phyloP scores from a whole-genome alignment of 2,329 filamentous ascomycete genomes.

The Fusarium beomiforme region DNA sequence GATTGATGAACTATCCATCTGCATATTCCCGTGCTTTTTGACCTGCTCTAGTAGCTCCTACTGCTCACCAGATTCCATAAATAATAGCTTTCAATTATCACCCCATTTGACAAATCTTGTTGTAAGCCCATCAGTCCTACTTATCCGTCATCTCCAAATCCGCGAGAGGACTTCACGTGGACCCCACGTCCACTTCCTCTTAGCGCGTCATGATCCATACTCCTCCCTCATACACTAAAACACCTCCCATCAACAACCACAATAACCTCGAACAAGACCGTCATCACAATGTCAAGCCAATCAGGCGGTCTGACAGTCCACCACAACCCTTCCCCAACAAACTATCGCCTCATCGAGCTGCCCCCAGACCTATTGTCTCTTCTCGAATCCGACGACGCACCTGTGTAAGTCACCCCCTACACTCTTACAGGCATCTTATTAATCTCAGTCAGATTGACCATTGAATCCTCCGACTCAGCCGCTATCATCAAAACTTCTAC shows the following conservation, averaged over 20 bases:
- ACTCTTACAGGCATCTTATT: not conserved
- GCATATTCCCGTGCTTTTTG: too few relatives aligned
- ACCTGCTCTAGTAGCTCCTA: not conserved
- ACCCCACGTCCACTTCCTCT: slow-evolving; percentile 1
- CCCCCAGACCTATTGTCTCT: slow-evolving; percentile 66
- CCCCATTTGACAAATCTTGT: not conserved
- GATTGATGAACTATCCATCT: not conserved
- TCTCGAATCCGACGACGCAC: slow-evolving; percentile 63
- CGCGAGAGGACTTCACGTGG: slow-evolving; percentile 7
- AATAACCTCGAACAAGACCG: not conserved
- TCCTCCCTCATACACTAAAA: not conserved
- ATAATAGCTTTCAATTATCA: not conserved
- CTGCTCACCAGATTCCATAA: not conserved
- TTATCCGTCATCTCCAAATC: not conserved
- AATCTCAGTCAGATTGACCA: slow-evolving; percentile 52
- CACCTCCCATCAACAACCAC: not conserved
- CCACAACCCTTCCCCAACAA: slow-evolving; percentile 58
- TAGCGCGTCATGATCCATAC: slow-evolving; percentile 1
- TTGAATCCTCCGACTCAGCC: slow-evolving; percentile 59
- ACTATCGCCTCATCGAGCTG: slow-evolving; percentile 71
- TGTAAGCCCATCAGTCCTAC: not conserved
- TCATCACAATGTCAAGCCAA: slow-evolving; percentile 57
- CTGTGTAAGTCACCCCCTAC: slow-evolving; percentile 56
- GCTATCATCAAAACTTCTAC: slow-evolving; percentile 63
- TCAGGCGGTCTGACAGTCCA: slow-evolving; percentile 60